Base-by-base conservation (phyloP, 768 basidiomycete species). In the Myochromella boudieri region DNA sequence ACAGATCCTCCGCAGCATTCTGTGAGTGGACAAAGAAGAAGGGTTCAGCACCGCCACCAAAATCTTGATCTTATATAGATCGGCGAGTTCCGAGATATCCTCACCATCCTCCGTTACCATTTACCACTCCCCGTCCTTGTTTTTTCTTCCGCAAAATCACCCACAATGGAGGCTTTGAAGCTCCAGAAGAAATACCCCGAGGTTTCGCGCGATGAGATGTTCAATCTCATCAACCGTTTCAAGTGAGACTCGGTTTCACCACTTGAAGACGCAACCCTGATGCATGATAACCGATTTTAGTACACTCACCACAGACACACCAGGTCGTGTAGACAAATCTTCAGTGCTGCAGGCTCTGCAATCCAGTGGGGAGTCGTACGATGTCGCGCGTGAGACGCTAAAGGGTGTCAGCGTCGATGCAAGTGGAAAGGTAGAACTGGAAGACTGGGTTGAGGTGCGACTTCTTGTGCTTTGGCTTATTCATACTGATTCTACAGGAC, bases 371-470 rank as follows among this genome's bases (percentile, higher is more conserved):
- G 82, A 94, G 63, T 90, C 90, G 1, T 97, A 97, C 60, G 95
- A 98, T 70, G 72, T 84, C 54, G 93, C 85, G 3, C 72, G 90
- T 57, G 90, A 91, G 67, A 91, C 95, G 0, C 74, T 99, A 65
- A 99, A 99, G 70, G 80, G 85, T 56, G 95, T 97, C 61, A 88
- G 85, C 48, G 84, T 97, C 40, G 95, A 98, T 65, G 87, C 95
- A 4, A 91, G 88, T 65, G 95, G 97, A 36, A 91, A 93, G 66
- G 85, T 99, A 48, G 97, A 97, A 67, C 71, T 98, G 49, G 97
- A 98, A 56, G 97, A 98, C 62, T 99, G 92, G 87, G 95, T 98
- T 36, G 95, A 98, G 81, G 89, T 95, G 53, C 50, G 81, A 47
- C n/a, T 32, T 27, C 31, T 17, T 27, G 32, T 53, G 44, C 32